Base-by-base conservation (phyloP, 179 eudicot genomes). In the Pouteria campechiana region DNA sequence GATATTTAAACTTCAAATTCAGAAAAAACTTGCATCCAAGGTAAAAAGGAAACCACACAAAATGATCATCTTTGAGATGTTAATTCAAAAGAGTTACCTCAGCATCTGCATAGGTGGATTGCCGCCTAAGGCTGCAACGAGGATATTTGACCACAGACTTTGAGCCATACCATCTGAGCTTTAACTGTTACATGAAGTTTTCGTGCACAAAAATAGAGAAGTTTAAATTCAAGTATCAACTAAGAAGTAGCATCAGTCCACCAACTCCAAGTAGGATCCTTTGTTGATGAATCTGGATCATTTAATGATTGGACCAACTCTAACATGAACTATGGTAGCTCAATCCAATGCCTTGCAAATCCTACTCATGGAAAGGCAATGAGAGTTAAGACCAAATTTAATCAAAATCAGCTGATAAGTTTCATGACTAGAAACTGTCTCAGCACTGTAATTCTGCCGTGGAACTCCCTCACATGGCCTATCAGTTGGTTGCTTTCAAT, bases 81-180 rank as follows among this genome's bases (percentile, higher is more conserved):
- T 36, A 41, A 12, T 28, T 32, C 27, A 23, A n/a, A 3, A 55
- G 47, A 51, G 32, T 73, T 64, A 89, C 97, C 97, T 81, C 75
- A 61, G 95, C 93, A 64, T 89, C 97, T 10, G 97, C 85, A 58
- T 89, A 89, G 12, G 86, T 71, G 4, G 86, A 81, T 41, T 85
- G 97, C 37, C 78, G 66, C 41, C 78, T 75, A 30, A 89, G 73
- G 69, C 97, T 89, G 68, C 97, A 89, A 28, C 97, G 80, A 2
- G 97, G 97, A 66, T 89, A 89, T 69, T 89, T 89, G 42, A 85
- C 83, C 46, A 76, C 93, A 32, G 67, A 67, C 42, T 89, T 85
- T 6, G 97, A 89, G 19, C 95, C 95, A 72, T 78, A 85, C 82
- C 81, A 68, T 59, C 95, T 72, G 45, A 89, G 45, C 52, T 74